Evolutionary conservation across 176 grass and related monocot species (phyloP), one percentile per base, ranked within the genome.

Genomic region (Hsuehochloa calcarea): DNA sequence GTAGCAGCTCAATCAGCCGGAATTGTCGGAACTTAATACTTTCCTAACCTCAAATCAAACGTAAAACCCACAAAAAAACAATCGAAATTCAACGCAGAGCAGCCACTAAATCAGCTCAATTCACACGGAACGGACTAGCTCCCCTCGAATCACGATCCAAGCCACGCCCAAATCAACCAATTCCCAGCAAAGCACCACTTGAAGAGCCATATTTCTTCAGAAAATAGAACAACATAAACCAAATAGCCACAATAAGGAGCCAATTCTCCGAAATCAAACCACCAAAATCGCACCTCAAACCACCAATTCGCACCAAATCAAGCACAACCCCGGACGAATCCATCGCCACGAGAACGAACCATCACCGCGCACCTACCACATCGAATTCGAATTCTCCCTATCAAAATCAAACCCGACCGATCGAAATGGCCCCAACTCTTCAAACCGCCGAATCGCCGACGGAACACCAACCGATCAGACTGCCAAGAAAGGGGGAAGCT

Each of bases 141-240:
- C 63, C 67, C 59, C 34, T 0, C 1, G 31, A 84, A 68, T 68
- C 8, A 34, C 41, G 9, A 72, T 79, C 52, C 59, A 78, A 40
- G 23, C 3, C 68, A 49, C 26, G 45, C n/a, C 23, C 23, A 70
- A 45, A 70, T 63, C 4, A 79, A 22, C 0, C 4, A 46, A 25
- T 25, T 3, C 19, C 17, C 27, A 3, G 11, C 26, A 20, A 20
- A 38, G 22, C 12, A 34, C 9, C 0, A 26, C 9, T 19, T 68
- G 27, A 74, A 49, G 68, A 26, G 23, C 40, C 35, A 85, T 77
- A 77, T 58, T 58, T 38, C 63, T 34, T 31, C 61, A 85, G 10
- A 23, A 23, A 22, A 65, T 39, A 41, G 34, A 37, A 23, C 10
- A 29, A 59, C 47, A 16, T 0, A 14, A 41, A 3, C 10, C 5